Percentiles rank a stretch among this genome's conserved stretches.
phyloP scores from a whole-genome alignment of 192 early-diverging fungal species.

The Podila minutissima region DNA sequence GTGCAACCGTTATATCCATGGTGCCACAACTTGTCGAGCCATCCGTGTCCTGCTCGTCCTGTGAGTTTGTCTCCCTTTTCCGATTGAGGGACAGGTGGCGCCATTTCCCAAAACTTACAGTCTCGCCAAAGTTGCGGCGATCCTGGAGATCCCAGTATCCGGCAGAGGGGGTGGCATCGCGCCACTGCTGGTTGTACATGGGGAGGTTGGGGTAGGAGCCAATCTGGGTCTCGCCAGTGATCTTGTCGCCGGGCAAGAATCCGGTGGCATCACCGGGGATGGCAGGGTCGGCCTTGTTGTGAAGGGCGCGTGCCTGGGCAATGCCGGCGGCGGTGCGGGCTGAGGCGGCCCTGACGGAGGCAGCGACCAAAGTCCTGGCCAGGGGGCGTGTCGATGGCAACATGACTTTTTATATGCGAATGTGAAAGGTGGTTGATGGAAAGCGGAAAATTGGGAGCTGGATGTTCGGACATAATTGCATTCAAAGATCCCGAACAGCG shows the following conservation, averaged over 20 bases:
- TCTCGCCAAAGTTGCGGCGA: constrained; percentile 80
- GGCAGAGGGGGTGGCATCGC: constrained; percentile 56
- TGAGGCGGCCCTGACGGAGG: not conserved
- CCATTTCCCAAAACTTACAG: constrained; percentile 46
- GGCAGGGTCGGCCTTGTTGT: constrained; percentile 39
- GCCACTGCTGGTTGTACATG: constrained; percentile 66
- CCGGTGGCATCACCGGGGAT: constrained; percentile 41
- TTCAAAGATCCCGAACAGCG: not conserved
- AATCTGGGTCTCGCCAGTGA: constrained; percentile 73
- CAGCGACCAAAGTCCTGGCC: constrained; percentile 1
- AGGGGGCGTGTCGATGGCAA: constrained; percentile 5
- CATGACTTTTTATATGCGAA: not conserved
- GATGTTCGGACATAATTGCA: not conserved
- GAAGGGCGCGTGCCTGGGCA: not conserved
- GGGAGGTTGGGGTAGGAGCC: constrained; percentile 82
- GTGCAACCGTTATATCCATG: too few species aligned
- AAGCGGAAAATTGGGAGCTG: not conserved
- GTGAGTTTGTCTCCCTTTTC: too few species aligned
- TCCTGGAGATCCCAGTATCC: constrained; percentile 81
- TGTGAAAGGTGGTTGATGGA: not conserved
- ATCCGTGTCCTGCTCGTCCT: too few species aligned
- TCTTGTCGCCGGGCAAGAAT: constrained; percentile 51
- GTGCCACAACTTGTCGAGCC: too few species aligned
- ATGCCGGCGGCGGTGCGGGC: not conserved
- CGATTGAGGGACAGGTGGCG: too few species aligned